These are phyloP conservation scores for Dunaliella sp. DNA, from an alignment of 139 green algal genomes.

Conservation along the genomic window DNA sequence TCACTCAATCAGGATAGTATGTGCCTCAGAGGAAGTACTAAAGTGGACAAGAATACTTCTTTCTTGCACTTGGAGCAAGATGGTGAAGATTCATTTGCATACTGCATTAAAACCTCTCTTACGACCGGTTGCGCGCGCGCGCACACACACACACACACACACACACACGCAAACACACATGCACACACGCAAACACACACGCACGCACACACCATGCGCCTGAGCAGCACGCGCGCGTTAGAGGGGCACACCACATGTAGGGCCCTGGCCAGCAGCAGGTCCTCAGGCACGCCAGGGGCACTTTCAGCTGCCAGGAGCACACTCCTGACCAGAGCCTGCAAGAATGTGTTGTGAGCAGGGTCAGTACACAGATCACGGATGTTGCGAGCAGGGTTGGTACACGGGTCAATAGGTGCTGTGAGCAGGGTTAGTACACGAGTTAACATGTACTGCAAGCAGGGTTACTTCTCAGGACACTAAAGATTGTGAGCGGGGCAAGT, in stretches of 20 bases:
- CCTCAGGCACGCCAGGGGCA: not conserved
- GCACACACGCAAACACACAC: not conserved
- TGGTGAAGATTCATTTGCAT: not conserved
- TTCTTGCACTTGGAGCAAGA: too few species aligned
- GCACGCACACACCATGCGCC: not conserved
- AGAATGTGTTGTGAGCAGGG: too few species aligned
- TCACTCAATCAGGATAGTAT: too few species aligned
- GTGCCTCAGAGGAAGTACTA: too few species aligned
- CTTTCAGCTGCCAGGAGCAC: not conserved
- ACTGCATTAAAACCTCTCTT: not conserved
- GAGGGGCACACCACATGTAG: conserved; percentile 1
- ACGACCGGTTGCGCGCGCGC: not conserved
- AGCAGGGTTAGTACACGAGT: too few species aligned
- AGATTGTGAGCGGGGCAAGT: too few species aligned
- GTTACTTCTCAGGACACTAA: too few species aligned
- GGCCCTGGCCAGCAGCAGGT: not conserved
- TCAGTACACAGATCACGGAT: too few species aligned
- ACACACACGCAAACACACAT: not conserved
- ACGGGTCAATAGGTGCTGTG: too few species aligned
- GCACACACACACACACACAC: not conserved
- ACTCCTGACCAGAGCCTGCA: not conserved
- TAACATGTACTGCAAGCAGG: too few species aligned
- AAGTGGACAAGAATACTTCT: not conserved
- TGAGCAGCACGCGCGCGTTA: conserved; percentile 3
- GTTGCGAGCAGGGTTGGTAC: too few species aligned